Conservation (phyloP, 257 asterid species). For the Nicotiana attenuata region DNA sequence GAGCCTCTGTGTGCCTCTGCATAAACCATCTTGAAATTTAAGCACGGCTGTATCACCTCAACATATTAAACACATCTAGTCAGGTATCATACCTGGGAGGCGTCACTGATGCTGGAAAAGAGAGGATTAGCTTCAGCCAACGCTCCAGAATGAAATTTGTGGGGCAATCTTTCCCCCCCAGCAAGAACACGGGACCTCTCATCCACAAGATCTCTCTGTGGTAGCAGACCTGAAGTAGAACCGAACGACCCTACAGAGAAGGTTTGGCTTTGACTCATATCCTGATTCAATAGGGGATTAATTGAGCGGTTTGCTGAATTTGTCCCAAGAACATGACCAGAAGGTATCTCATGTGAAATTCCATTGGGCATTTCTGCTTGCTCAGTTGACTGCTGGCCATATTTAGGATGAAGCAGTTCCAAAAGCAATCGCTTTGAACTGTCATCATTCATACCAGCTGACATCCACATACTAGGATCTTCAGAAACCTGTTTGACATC, state of each 20-base stretch:
- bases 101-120: constrained; percentile 32
- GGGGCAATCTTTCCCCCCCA: constrained; percentile 44
- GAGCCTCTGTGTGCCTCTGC: constrained; percentile 53
- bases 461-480: constrained; percentile 91
- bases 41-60: constrained; percentile 20
- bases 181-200: constrained; percentile 32
- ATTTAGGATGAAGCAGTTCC: constrained; percentile 81
- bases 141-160: constrained; percentile 44
- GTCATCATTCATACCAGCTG: constrained; percentile 80
- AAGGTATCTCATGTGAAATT: constrained; percentile 35
- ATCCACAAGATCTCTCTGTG: constrained; percentile 37
- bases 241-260: constrained; percentile 47
- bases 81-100: constrained; percentile 41
- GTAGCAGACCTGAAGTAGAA: constrained; percentile 48
- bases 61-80: constrained; percentile 7
- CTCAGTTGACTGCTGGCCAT: constrained; percentile 46
- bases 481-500: constrained; percentile 55
- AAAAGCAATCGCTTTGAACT: constrained; percentile 84
- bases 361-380: constrained; percentile 47
- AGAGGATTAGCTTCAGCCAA: constrained; percentile 33
- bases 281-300: constrained; percentile 43
- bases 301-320: constrained; percentile 40
- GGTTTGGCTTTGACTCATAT: constrained; percentile 39
- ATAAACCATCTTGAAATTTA: constrained; percentile 25
- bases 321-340: constrained; percentile 45